Conservation (phyloP, 176 grass and related monocot species). For the Bonia amplexicaulis region DNA sequence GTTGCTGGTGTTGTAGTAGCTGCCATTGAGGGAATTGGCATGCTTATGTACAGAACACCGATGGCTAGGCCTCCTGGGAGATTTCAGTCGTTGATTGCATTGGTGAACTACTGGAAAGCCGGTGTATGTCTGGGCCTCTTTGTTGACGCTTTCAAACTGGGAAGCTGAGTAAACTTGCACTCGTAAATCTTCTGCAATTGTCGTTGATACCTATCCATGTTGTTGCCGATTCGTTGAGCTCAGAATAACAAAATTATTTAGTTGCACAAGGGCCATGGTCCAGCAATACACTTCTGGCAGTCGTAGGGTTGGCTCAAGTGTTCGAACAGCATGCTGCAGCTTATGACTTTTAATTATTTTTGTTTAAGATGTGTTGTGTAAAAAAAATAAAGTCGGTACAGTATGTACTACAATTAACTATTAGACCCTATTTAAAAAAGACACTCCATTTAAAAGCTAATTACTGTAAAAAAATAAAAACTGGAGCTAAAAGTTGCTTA, state of each 20-base stretch:
- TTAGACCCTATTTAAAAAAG: too few species aligned
- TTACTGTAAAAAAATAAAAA: too few species aligned
- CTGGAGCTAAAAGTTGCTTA: too few species aligned
- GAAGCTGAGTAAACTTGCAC: slow-evolving; percentile 47
- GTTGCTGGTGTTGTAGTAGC: slow-evolving; percentile 82
- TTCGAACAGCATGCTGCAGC: not conserved
- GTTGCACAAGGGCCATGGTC: not conserved
- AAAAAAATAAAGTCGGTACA: too few species aligned
- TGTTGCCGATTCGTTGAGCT: not conserved
- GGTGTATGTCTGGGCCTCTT: slow-evolving; percentile 90
- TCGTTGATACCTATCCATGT: not conserved
- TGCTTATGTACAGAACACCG: slow-evolving; percentile 87
- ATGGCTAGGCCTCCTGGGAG: slow-evolving; percentile 37
- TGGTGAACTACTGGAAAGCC: slow-evolving; percentile 93
- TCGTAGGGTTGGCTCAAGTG: not conserved
- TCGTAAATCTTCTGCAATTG: not conserved
- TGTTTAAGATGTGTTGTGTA: too few species aligned
- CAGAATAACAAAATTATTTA: not conserved
- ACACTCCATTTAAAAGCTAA: too few species aligned
- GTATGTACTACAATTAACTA: too few species aligned
- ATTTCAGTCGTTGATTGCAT: slow-evolving; percentile 50
- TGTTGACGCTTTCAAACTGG: slow-evolving; percentile 91
- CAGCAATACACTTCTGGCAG: not conserved
- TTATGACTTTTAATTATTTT: too few species aligned
- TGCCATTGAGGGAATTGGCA: slow-evolving; percentile 83